phyloP scores from a whole-genome alignment of 1,139 yeast genomes.

The Pichia kudriavzevii region DNA sequence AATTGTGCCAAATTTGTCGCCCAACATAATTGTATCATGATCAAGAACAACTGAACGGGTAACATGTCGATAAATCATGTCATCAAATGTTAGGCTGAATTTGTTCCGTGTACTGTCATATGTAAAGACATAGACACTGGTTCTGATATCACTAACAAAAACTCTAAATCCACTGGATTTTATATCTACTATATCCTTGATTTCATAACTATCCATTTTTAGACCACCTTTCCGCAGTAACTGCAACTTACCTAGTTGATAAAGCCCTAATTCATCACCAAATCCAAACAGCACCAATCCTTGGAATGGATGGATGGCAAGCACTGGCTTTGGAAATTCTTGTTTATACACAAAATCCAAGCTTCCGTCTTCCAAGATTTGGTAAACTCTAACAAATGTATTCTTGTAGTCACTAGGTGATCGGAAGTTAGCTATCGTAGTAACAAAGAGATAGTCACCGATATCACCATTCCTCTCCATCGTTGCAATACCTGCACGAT shows the following conservation, averaged over 20 bases:
- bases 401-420: conserved; percentile 25
- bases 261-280: conserved; percentile 48
- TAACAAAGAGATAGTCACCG: conserved; percentile 40
- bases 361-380: conserved; percentile 32
- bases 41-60: conserved; percentile 59
- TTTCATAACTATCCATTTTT: conserved; percentile 27
- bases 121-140: conserved; percentile 53
- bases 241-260: conserved; percentile 74
- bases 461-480: conserved; percentile 30
- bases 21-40: conserved; percentile 67
- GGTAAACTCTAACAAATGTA: conserved; percentile 38
- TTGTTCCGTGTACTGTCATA: conserved; percentile 44
- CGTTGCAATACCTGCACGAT: conserved; percentile 30
- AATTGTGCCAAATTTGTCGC: conserved; percentile 86
- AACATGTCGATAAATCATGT: conserved; percentile 57
- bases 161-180: conserved; percentile 51
- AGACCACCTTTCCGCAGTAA: conserved; percentile 58
- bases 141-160: conserved; percentile 59
- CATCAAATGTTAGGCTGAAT: conserved; percentile 64
- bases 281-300: conserved; percentile 58
- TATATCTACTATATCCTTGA: conserved; percentile 41
- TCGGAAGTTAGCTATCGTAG: conserved; percentile 36
- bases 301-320: conserved; percentile 48
- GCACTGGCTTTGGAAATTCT: conserved; percentile 40
- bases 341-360: conserved; percentile 59